Conservation (phyloP, 2,329 filamentous ascomycete species). For the Ophiostoma himal-ulmi region DNA sequence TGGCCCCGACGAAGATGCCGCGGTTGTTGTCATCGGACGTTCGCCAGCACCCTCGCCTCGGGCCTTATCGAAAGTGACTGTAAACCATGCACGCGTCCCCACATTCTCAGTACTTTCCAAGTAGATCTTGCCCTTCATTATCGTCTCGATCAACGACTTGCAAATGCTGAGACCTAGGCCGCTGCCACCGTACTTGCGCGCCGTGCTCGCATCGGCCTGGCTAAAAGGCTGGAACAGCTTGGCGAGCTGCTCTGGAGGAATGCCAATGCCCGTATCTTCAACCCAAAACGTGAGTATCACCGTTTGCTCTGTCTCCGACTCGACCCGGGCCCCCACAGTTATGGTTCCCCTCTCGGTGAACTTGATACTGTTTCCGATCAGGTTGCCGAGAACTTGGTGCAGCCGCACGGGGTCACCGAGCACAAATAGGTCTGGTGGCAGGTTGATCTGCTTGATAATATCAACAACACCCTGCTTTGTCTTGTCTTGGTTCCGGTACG, state of each 20-base stretch:
- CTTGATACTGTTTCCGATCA: conserved; percentile 89
- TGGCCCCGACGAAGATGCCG: conserved; percentile 17
- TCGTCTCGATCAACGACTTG: conserved; percentile 87
- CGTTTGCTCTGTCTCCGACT: conserved; percentile 62
- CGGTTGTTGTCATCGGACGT: conserved; percentile 15
- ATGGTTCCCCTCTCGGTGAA: conserved; percentile 85
- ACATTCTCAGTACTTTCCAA: conserved; percentile 69
- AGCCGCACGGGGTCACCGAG: conserved; percentile 61
- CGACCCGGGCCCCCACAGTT: conserved; percentile 70
- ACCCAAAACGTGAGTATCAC: conserved; percentile 80
- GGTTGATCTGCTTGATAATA: conserved; percentile 63
- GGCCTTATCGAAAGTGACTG: conserved; percentile 79
- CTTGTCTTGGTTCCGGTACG: conserved; percentile 60
- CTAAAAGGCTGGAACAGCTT: conserved; percentile 91
- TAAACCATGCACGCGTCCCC: conserved; percentile 71
- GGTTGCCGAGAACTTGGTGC: conserved; percentile 68
- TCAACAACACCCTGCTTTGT: conserved; percentile 57
- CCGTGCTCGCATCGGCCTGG: conserved; percentile 85
- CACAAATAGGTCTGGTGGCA: conserved; percentile 65
- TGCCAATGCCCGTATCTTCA: conserved; percentile 84
- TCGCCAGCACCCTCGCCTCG: background rate
- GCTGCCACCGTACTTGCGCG: conserved; percentile 84
- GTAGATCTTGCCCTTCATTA: conserved; percentile 80
- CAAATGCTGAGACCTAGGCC: conserved; percentile 89
- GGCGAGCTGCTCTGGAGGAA: conserved; percentile 71